A percentile compares a stretch with the other conserved stretches of the same genome.
phyloP scores from a whole-genome alignment of 2,329 filamentous ascomycete genomes.

The Fusarium nodosum region DNA sequence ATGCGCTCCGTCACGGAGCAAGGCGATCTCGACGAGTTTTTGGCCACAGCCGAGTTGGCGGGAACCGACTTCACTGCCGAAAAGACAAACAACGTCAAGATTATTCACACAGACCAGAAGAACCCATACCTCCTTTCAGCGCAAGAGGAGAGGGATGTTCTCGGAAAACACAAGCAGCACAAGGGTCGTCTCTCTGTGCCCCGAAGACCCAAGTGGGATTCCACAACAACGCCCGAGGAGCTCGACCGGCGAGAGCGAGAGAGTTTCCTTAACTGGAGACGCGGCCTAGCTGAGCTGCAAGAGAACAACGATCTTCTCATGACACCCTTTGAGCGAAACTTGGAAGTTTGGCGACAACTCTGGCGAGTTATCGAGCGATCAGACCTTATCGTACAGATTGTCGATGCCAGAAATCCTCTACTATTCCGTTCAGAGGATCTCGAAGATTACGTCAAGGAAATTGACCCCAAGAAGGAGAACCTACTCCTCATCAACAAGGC shows the following conservation, averaged over 20 bases:
- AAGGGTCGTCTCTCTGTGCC: slow-evolving; percentile 86
- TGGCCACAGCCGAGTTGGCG: slow-evolving; percentile 95
- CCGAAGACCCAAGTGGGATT: slow-evolving; percentile 89
- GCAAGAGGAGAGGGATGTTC: slow-evolving; percentile 81
- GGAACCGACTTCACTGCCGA: slow-evolving; percentile 98
- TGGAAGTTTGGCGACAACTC: slow-evolving; percentile 97
- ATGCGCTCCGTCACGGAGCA: slow-evolving; percentile 99
- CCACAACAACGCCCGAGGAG: slow-evolving; percentile 84
- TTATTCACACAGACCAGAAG: slow-evolving; percentile 95
- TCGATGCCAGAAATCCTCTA: slow-evolving; percentile 94
- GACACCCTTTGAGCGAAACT: slow-evolving; percentile 97
- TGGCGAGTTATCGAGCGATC: slow-evolving; percentile 99
- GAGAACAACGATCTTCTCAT: slow-evolving; percentile 95
- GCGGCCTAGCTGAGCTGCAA: slow-evolving; percentile 91
- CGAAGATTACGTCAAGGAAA: slow-evolving; percentile 93
- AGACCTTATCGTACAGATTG: slow-evolving; percentile 96
- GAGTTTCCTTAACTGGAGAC: slow-evolving; percentile 86
- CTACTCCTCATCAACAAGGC: slow-evolving; percentile 97
- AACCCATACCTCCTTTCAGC: slow-evolving; percentile 93
- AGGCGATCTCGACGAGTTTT: slow-evolving; percentile 94
- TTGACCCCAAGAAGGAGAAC: slow-evolving; percentile 90
- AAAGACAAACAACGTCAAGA: slow-evolving; percentile 99
- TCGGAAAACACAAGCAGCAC: slow-evolving; percentile 87
- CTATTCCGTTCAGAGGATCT: slow-evolving; percentile 95
- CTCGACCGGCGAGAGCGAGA: slow-evolving; percentile 84